Conservation (phyloP, 192 early-diverging fungal species). For the Podila epigama region DNA sequence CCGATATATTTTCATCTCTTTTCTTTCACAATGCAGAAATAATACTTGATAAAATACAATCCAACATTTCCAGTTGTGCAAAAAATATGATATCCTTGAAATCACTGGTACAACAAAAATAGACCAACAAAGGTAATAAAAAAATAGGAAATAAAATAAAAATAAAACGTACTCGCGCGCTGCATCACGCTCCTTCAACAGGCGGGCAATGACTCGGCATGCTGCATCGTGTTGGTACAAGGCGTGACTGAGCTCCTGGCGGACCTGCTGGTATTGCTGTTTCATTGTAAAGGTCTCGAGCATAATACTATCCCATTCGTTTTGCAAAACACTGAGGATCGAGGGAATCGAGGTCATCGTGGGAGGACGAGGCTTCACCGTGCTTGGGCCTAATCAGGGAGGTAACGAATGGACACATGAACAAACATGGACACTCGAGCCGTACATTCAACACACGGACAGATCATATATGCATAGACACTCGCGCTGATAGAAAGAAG, state of each 20-base stretch:
- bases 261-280: conserved; percentile 88
- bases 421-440: too few species aligned
- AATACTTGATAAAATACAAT: not conserved
- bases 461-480: not conserved
- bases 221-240: conserved; percentile 98
- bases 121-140: not conserved
- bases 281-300: conserved; percentile 93
- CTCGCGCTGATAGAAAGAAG: not conserved
- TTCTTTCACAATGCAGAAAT: too few species aligned
- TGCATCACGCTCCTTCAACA: conserved; percentile 90
- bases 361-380: conserved; percentile 88
- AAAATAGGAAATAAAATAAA: not conserved
- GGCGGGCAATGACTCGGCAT: conserved; percentile 90
- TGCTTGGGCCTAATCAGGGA: conserved; percentile 55
- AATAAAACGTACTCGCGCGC: conserved; percentile 70
- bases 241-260: conserved; percentile 93
- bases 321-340: conserved; percentile 86
- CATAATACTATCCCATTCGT: conserved; percentile 97
- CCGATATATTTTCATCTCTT: too few species aligned
- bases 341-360: conserved; percentile 91
- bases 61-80: too few species aligned
- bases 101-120: not conserved
- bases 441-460: too few species aligned
- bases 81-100: too few species aligned
- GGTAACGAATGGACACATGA: not conserved